Conservation (phyloP, 2,329 filamentous ascomycete genomes). For the Dothideomycetes sp. region DNA sequence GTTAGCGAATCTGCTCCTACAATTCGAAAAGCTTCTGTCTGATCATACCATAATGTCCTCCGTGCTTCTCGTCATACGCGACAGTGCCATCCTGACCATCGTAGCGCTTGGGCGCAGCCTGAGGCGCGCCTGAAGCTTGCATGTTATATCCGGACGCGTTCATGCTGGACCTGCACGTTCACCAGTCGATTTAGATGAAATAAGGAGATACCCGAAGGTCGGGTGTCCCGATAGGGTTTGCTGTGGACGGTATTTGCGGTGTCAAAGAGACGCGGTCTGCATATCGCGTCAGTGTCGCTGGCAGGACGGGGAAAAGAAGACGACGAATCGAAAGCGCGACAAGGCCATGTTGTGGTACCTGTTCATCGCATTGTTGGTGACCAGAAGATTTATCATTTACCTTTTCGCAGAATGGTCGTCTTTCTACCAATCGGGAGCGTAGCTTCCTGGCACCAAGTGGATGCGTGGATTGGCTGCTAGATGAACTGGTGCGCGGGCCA, state of each 20-base stretch:
- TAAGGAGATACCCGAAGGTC: background rate
- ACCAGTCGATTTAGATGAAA: background rate
- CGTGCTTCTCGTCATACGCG: constrained; percentile 33
- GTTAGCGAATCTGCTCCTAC: background rate
- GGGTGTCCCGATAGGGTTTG: background rate
- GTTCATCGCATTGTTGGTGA: background rate
- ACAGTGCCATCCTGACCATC: constrained; percentile 40
- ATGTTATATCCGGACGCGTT: constrained; percentile 15
- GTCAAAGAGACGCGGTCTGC: constrained; percentile 1
- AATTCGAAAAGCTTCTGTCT: background rate
- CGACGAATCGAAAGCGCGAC: too few relatives aligned
- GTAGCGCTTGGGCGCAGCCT: constrained; percentile 30
- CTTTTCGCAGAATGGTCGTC: too few relatives aligned
- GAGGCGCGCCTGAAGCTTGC: constrained; percentile 18
- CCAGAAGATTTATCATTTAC: background rate
- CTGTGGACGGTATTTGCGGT: background rate
- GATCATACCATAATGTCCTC: constrained; percentile 38
- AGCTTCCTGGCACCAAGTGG: too few relatives aligned
- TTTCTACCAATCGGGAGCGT: too few relatives aligned
- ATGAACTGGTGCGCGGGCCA: too few relatives aligned
- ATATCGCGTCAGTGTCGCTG: background rate
- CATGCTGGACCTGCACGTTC: constrained; percentile 11
- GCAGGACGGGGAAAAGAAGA: background rate
- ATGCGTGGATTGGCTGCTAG: too few relatives aligned
- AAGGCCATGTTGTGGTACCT: background rate